Evolutionary conservation across 495 filamentous ascomycete genomes (phyloP), one percentile per base, ranked within the genome.

Genomic region (Parathielavia appendiculata): DNA sequence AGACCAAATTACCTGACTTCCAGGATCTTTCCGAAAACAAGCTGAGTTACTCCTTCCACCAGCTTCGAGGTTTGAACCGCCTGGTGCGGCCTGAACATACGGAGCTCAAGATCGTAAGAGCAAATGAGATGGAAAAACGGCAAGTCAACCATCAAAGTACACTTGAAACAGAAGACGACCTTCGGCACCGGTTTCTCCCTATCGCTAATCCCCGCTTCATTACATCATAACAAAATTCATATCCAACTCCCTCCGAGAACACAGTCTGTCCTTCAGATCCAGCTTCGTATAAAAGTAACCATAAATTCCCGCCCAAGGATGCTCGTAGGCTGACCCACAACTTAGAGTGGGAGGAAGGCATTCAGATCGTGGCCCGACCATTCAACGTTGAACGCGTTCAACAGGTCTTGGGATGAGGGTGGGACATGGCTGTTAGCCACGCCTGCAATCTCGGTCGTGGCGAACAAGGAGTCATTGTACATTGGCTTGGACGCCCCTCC

Each of bases 361-460:
- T 61, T 62, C 16, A 68, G 69, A 5, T 75, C 73, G 5, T 71
- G 62, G n/a, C 64, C 51, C 34, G 71, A 58, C 76, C 76, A 78
- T 26, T 78, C 76, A 17, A 73, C 62, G 51, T 68, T 66, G 50
- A 73, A 73, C 7, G 61, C 58, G 32, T 63, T 66, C 17, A 72
- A 43, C 17, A 73, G 35, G 30, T 76, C 74, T 56, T 78, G 75
- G 34, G 71, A 71, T 6, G 70, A 71, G 30, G 73, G 71, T 59
- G 77, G 76, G 11, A 62, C 69, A 40, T 71, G 75, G 54, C 67
- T 72, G 30, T 63, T 68, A 47, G 65, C 63, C 51, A 78, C 51
- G 53, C 71, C 73, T 1, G 73, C 71, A 2, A 72, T 54, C 14
- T 76, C 65, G 2, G 60, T 46, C 17, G 59, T 39, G 8, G 66